These are phyloP conservation scores for Crepidotus variabilis DNA, from an alignment of 768 basidiomycete species.

Conservation along the genomic window DNA sequence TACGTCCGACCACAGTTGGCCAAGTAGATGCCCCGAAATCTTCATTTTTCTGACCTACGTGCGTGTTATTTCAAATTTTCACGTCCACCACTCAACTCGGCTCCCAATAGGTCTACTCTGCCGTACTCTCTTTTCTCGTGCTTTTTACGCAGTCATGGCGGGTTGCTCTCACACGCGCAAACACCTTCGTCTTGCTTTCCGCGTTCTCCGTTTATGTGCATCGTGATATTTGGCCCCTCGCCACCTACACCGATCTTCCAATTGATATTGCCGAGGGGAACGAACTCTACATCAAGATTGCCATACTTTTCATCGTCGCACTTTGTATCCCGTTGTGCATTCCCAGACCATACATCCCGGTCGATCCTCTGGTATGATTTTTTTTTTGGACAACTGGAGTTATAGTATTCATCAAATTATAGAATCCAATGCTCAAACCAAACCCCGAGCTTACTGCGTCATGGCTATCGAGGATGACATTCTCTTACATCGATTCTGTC, in stretches of 20 bases:
- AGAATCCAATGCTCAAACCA: constrained; percentile 30
- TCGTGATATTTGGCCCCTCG: constrained; percentile 53
- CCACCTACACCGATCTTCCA: constrained; percentile 40
- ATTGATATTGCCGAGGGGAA: constrained; percentile 39
- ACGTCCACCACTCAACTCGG: too few species aligned
- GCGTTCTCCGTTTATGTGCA: constrained; percentile 38
- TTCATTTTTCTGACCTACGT: too few species aligned
- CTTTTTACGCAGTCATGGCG: neutral
- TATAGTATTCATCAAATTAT: neutral
- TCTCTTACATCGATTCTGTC: constrained; percentile 50
- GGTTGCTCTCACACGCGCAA: neutral
- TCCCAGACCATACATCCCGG: constrained; percentile 49
- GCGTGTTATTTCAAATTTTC: too few species aligned
- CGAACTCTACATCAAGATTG: constrained; percentile 47
- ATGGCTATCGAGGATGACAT: constrained; percentile 36
- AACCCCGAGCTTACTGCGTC: constrained; percentile 52
- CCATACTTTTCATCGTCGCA: constrained; percentile 35
- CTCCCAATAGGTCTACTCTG: neutral
- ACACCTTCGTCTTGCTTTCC: neutral
- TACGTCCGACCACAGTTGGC: too few species aligned
- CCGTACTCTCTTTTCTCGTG: neutral
- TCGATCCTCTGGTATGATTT: constrained; percentile 39
- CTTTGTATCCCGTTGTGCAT: constrained; percentile 45
- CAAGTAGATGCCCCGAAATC: too few species aligned
- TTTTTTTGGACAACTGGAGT: neutral